Conservation (phyloP, 345 rosid species). For the Theobroma cacao region DNA sequence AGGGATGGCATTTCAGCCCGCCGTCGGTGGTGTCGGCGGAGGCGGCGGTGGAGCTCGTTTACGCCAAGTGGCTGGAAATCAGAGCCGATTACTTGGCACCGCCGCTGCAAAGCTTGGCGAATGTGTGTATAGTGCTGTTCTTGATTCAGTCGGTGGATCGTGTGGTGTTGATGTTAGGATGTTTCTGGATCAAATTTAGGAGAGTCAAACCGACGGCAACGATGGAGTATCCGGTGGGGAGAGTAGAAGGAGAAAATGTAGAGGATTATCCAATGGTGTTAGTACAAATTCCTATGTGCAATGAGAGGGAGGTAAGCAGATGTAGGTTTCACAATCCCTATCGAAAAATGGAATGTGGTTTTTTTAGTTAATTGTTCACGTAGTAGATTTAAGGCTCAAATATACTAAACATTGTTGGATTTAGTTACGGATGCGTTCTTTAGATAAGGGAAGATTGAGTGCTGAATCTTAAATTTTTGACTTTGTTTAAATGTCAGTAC, state of each 20-base stretch:
- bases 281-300: constrained; percentile 97
- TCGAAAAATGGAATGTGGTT: not conserved
- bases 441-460: constrained; percentile 2
- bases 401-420: not conserved
- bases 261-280: constrained; percentile 84
- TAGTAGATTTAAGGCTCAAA: not conserved
- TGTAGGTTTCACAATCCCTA: constrained; percentile 41
- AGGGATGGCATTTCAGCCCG: constrained; percentile 93
- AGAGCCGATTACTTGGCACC: constrained; percentile 76
- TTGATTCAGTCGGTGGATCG: constrained; percentile 86
- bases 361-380: not conserved
- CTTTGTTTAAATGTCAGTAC: not conserved
- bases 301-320: constrained; percentile 95
- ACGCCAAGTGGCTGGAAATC: constrained; percentile 70
- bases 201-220: constrained; percentile 57
- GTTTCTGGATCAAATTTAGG: constrained; percentile 71
- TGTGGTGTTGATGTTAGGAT: constrained; percentile 60
- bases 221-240: constrained; percentile 35
- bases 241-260: constrained; percentile 29
- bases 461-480: not conserved
- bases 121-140: constrained; percentile 74
- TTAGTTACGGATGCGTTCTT: not conserved
- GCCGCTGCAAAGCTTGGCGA: constrained; percentile 68
- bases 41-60: constrained; percentile 47
- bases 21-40: constrained; percentile 65